phyloP scores from a whole-genome alignment of 768 basidiomycete species.

The Strobilomyces dryophilus region DNA sequence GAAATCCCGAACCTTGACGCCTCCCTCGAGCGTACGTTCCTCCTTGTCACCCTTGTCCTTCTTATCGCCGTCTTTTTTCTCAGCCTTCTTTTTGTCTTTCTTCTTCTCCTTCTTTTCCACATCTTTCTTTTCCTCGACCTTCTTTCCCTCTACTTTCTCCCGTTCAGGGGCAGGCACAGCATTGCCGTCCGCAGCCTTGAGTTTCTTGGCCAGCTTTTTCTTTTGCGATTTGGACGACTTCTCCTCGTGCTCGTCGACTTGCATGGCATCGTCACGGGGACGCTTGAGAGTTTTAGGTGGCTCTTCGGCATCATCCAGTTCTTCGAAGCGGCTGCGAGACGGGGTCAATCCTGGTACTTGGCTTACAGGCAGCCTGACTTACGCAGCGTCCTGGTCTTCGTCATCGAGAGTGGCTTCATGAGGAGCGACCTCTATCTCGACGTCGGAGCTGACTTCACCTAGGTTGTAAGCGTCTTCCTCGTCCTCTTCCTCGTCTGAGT shows the following conservation, averaged over 20 bases:
- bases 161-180: slow-evolving; percentile 31
- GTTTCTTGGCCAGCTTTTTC: slow-evolving; percentile 67
- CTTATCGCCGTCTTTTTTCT: slow-evolving; percentile 30
- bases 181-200: slow-evolving; percentile 56
- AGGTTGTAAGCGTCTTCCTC: slow-evolving; percentile 45
- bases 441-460: slow-evolving; percentile 79
- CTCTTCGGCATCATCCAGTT: slow-evolving; percentile 42
- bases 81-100: slow-evolving; percentile 28
- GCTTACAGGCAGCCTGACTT: slow-evolving; percentile 28
- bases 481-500: slow-evolving; percentile 39
- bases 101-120: slow-evolving; percentile 64
- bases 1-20: slow-evolving; percentile 72
- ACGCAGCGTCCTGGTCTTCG: slow-evolving; percentile 35
- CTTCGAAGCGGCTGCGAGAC: slow-evolving; percentile 61
- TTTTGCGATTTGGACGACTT: slow-evolving; percentile 51
- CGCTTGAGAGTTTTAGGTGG: slow-evolving; percentile 58
- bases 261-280: slow-evolving; percentile 56
- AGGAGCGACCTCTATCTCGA: slow-evolving; percentile 70
- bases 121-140: slow-evolving; percentile 52
- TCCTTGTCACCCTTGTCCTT: slow-evolving; percentile 24
- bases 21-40: slow-evolving; percentile 50
- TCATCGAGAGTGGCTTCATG: slow-evolving; percentile 55
- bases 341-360: not conserved
- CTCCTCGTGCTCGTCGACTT: slow-evolving; percentile 34
- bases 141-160: slow-evolving; percentile 32